Conservation (phyloP, 306 rosid genomes). For the Oxytropis ochrocephala region DNA sequence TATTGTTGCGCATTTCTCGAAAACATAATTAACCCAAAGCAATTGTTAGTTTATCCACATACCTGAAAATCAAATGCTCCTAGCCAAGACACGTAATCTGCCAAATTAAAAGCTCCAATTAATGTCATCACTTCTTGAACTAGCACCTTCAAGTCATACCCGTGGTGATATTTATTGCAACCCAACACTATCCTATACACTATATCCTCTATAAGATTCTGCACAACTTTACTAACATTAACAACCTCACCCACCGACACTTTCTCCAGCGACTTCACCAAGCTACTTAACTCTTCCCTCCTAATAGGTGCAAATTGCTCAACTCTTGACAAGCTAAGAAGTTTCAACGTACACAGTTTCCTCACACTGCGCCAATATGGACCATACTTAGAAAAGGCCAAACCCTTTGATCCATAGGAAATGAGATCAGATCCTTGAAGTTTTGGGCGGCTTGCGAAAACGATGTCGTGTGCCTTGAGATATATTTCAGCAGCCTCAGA, state of each 20-base stretch:
- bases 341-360: constrained; percentile 15
- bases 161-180: too few species aligned
- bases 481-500: constrained; percentile 32
- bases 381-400: constrained; percentile 6
- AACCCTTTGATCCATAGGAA: constrained; percentile 5
- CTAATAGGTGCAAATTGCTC: constrained; percentile 5
- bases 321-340: constrained; percentile 8
- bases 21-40: too few species aligned
- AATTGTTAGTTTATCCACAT: background rate
- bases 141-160: background rate
- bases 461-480: constrained; percentile 32
- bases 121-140: background rate
- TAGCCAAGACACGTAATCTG: constrained; percentile 22
- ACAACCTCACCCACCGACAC: background rate
- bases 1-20: too few species aligned
- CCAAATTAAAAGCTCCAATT: background rate
- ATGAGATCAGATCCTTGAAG: background rate
- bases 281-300: background rate
- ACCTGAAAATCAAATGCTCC: constrained; percentile 18
- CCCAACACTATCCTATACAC: too few species aligned
- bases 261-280: background rate
- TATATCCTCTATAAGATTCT: too few species aligned
- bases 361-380: constrained; percentile 27
- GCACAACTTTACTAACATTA: too few species aligned
- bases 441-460: background rate